Base-by-base conservation (phyloP, 2,329 filamentous ascomycete species). In the Phaeosphaeria sp. region DNA sequence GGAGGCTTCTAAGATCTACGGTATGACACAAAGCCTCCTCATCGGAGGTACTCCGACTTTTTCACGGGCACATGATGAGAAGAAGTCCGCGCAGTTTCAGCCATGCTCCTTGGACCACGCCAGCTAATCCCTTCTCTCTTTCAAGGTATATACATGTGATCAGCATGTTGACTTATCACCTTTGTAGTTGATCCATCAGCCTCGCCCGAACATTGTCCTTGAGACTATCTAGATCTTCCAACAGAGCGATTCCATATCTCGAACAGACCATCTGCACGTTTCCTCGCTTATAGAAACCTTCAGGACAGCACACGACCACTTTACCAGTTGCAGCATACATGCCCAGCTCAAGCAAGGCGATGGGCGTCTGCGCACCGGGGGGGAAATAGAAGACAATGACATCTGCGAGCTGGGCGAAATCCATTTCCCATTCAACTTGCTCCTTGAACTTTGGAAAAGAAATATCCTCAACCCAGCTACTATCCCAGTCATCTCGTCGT, bases 341-440 rank as follows among this genome's bases (percentile, higher is more conserved):
- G 0, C 87, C 87, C 36, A 90, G 69, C 73, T 90, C 87, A 48
- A 89, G 69, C 63, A 90, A 68, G 44, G 82, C 85, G 46, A 89
- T 78, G 1, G 85, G 84, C 7, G 86, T 84, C 49, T 78, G 69
- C 0, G 82, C 85, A 1, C 64, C 74, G 0, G 80, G 78, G 23
- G 83, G 80, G 55, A 89, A 86, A 63, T 84, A 85, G 43, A 89
- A 76, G 4, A 84, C 83, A 18, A 89, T 74, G 3, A 89, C 62
- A 69, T 85, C 81, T 0, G 86, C 85, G 1, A 61, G 54, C 15
- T 84, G 81, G 63, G 85, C 84, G 73, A 80, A 83, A 43, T 85
- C 81, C 41, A 89, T 79, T 71, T 90, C 88, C 87, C 87, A 90
- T 43, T 81, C 74, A 0, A 85, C 80, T 71, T 89, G 87, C 55